Percentiles rank a stretch among this genome's conserved stretches.
phyloP scores from a whole-genome alignment of 75 land plant species.

The Chamaecyparis obtusa region DNA sequence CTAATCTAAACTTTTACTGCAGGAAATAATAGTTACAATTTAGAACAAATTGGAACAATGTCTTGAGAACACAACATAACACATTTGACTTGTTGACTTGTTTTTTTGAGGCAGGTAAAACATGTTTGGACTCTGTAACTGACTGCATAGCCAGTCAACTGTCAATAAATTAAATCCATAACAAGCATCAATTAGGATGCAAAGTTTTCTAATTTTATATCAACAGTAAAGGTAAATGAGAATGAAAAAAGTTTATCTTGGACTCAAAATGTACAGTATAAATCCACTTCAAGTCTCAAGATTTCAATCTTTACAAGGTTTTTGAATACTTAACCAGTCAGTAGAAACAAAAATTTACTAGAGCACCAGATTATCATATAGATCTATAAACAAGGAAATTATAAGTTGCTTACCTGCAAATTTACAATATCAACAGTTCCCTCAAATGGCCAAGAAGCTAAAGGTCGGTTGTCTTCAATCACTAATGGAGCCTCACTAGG shows the following conservation, averaged over 20 bases:
- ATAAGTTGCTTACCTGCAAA: constrained; percentile 42
- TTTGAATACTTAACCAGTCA: background rate
- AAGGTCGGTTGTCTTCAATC: constrained; percentile 65
- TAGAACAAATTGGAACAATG: background rate
- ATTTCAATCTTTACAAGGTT: background rate
- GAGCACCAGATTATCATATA: background rate
- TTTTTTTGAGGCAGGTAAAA: background rate
- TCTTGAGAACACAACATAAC: background rate
- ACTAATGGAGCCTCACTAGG: constrained; percentile 76
- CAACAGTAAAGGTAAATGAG: background rate
- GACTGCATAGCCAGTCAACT: background rate
- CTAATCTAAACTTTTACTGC: background rate
- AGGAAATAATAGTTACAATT: background rate
- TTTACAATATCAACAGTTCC: constrained; percentile 59
- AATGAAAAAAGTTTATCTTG: background rate
- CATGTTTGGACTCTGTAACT: background rate
- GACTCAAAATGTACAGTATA: background rate
- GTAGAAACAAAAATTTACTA: background rate
- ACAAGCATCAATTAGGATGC: background rate
- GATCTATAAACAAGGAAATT: background rate
- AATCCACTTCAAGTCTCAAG: background rate
- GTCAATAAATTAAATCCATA: background rate
- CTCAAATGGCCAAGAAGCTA: constrained; percentile 71
- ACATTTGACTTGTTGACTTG: background rate
- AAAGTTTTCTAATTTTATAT: background rate